Evolutionary conservation across 345 rosid genomes (phyloP).

Genomic region (Diplotaxis tenuifolia): DNA sequence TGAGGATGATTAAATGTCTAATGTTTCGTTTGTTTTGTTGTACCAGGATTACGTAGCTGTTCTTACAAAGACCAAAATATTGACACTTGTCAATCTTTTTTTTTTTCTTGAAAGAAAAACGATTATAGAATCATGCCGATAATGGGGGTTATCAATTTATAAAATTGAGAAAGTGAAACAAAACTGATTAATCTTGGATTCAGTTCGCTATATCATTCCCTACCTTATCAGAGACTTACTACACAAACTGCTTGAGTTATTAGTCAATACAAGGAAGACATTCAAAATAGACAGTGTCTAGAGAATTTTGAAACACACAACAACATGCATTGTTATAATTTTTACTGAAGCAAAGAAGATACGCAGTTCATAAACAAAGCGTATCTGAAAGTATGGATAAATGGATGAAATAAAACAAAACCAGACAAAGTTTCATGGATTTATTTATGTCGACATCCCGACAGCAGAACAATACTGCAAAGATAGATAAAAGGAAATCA

Average conservation of each 20-base stretch:
- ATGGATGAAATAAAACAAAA: not conserved
- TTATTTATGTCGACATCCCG: conserved; percentile 6
- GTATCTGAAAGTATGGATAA: conserved; percentile 1
- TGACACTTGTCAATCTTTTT: not conserved
- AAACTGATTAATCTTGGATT: not conserved
- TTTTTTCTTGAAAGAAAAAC: not conserved
- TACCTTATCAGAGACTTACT: not conserved
- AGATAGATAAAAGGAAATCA: not conserved
- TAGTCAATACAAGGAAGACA: not conserved
- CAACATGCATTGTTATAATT: not conserved
- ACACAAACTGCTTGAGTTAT: too few relatives aligned
- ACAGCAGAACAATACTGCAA: not conserved
- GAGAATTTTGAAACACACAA: not conserved
- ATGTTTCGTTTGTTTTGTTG: conserved; percentile 8
- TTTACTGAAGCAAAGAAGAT: not conserved
- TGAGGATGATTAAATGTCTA: conserved; percentile 41
- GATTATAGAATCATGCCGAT: not conserved
- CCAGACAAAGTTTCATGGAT: not conserved
- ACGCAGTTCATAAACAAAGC: not conserved
- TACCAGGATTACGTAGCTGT: conserved; percentile 11
- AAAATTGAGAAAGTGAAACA: not conserved
- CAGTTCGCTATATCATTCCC: too few relatives aligned
- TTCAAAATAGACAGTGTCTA: not conserved
- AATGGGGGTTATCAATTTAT: not conserved
- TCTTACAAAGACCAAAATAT: not conserved